Base-by-base conservation (phyloP, 805 yeast genomes). In the Saturnispora zaruensis region DNA sequence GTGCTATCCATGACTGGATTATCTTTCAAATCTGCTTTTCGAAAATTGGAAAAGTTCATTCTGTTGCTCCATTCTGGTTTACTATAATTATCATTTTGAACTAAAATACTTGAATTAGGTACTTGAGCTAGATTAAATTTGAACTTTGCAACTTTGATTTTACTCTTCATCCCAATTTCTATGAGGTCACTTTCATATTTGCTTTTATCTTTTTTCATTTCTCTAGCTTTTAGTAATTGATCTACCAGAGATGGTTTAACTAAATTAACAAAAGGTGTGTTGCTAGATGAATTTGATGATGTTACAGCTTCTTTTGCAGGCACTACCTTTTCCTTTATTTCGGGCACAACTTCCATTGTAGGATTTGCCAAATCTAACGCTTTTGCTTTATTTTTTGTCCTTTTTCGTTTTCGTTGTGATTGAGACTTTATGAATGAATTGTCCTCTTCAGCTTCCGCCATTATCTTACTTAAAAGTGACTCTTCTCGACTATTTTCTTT, bases 1-100 rank as follows among this genome's bases (percentile, higher is more conserved):
- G 59, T 53, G 32, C 58, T 54, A 49, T 57, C 59, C 44, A 54
- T 49, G 7, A 58, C 49, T 13, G 59, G 56, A 45, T 58, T 58
- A 32, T 46, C 41, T 5, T 48, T 45, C 13, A 49, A 47, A 4
- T 52, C 38, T 18, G 41, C n/a, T 44, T 57, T 58, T 11, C 23
- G 23, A 36, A 58, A 58, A 36, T 38, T 51, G 1, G 59, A 56
- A 34, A 46, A 58, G 26, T 58, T 57, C 2, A 49, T 36, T 25
- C 60, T 46, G 37, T 56, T 52, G 4, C 43, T 32, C 61, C 61
- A 58, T 13, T 44, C 44, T 7, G 57, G 53, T 23, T 55, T 49
- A 37, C 46, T 26, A 44, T 33, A 36, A 30, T 46, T 6, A 48
- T 33, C 23, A 34, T 41, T 5, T 46, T 44, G 41, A 48, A 33